Evolutionary conservation across 179 eudicot genomes (phyloP).

Genomic region (Actinidia arguta): DNA sequence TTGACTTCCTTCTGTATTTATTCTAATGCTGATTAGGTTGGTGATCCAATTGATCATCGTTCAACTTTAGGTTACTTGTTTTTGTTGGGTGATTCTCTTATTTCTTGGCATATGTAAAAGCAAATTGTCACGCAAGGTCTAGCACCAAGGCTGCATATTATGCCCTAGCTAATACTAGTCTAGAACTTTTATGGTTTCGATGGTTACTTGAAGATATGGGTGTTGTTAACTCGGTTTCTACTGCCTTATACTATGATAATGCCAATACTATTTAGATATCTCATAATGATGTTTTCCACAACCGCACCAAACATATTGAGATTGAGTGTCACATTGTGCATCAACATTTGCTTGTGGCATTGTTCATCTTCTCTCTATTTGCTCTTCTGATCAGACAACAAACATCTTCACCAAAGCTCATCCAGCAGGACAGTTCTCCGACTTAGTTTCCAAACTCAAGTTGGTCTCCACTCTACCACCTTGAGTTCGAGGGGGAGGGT

Average conservation of each 20-base stretch:
- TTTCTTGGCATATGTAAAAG: too few relatives aligned
- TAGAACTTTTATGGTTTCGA: neutral
- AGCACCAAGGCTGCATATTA: too few relatives aligned
- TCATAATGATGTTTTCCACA: neutral
- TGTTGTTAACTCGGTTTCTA: neutral
- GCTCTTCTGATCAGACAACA: neutral
- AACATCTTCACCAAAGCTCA: neutral
- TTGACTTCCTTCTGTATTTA: too few relatives aligned
- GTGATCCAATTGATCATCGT: too few relatives aligned
- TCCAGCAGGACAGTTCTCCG: neutral
- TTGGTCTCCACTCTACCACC: conserved; percentile 22
- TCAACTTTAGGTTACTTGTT: neutral
- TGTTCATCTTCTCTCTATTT: neutral
- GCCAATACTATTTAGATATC: neutral
- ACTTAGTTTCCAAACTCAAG: neutral
- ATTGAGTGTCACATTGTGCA: neutral
- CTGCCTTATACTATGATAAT: neutral
- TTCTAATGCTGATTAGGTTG: neutral
- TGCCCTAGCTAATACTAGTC: neutral
- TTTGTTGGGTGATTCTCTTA: too few relatives aligned
- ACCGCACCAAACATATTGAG: too few relatives aligned
- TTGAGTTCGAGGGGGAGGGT: conserved; percentile 13
- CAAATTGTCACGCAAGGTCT: too few relatives aligned
- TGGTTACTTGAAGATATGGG: neutral
- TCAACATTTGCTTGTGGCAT: too few relatives aligned